Conservation (phyloP, 129 eudicot genomes). For the Ambrosia artemisiifolia region DNA sequence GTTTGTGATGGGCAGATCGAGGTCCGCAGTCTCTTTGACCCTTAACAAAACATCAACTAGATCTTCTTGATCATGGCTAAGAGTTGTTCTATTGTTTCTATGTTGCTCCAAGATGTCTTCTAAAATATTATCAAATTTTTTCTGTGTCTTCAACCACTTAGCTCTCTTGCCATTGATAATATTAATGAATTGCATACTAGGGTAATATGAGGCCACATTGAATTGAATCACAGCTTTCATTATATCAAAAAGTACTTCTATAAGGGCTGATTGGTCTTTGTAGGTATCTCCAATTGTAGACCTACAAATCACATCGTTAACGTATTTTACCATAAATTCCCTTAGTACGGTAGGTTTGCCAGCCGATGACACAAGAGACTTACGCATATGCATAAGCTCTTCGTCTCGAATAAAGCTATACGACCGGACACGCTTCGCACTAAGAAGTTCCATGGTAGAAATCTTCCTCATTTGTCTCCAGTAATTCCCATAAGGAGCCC, state of each 20-base stretch:
- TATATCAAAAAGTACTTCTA: background rate
- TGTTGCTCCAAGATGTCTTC: background rate
- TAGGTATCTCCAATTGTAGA: background rate
- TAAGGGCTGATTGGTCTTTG: background rate
- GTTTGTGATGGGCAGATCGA: conserved; percentile 16
- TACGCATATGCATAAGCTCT: background rate
- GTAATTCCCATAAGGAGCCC: background rate
- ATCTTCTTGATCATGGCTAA: background rate
- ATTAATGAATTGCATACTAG: background rate
- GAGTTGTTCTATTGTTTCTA: background rate
- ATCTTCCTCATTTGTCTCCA: background rate
- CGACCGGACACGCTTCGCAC: background rate
- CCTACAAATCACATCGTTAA: background rate
- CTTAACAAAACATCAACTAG: conserved; percentile 8
- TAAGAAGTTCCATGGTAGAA: background rate
- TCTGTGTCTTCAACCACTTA: background rate
- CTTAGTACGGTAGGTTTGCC: background rate
- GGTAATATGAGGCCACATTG: background rate
- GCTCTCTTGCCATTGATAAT: background rate
- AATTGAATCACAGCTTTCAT: background rate
- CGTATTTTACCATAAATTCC: background rate
- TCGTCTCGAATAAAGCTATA: background rate
- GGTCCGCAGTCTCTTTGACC: conserved; percentile 6
- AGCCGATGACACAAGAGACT: background rate
- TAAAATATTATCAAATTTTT: background rate